Evolutionary conservation across 2,329 filamentous ascomycete genomes (phyloP).

Genomic region (Hymenoscyphus occultus): DNA sequence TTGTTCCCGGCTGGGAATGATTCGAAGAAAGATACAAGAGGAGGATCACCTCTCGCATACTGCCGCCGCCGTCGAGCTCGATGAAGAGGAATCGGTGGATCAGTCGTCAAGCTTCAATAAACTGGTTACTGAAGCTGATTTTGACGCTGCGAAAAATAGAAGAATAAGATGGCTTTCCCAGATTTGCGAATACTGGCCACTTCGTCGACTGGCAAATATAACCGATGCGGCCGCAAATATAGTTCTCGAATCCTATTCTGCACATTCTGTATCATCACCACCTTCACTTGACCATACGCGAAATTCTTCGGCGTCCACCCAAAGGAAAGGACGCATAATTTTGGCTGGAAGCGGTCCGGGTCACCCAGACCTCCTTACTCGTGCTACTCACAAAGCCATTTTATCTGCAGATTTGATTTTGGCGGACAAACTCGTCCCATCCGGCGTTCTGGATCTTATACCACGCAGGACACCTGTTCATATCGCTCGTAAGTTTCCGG

Average conservation of each 20-base stretch:
- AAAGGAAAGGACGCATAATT: conserved; percentile 66
- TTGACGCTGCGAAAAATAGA: conserved; percentile 70
- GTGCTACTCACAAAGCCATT: conserved; percentile 75
- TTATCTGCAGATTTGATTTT: conserved; percentile 73
- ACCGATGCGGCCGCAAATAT: conserved; percentile 74
- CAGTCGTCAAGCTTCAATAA: conserved; percentile 84
- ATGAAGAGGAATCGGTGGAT: conserved; percentile 60
- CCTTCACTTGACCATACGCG: conserved; percentile 32
- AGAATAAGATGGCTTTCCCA: conserved; percentile 92
- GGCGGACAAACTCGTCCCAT: conserved; percentile 81
- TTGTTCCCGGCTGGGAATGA: conserved; percentile 71
- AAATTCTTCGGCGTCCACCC: conserved; percentile 10
- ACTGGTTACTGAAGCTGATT: conserved; percentile 71
- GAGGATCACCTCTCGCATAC: conserved; percentile 56
- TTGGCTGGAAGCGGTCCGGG: conserved; percentile 91
- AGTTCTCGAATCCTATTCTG: conserved; percentile 70
- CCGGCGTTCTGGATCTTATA: conserved; percentile 82
- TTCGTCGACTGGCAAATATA: conserved; percentile 75
- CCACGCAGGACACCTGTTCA: conserved; percentile 84
- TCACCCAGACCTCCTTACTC: conserved; percentile 86
- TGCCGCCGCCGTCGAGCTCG: conserved; percentile 34
- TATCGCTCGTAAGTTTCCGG: conserved; percentile 96
- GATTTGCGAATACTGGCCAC: conserved; percentile 98
- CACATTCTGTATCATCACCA: conserved; percentile 29
- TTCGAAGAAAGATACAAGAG: conserved; percentile 68